These are phyloP conservation scores for Penicillium macrosclerotiorum DNA, from an alignment of 495 filamentous ascomycete species.

Conservation along the genomic window DNA sequence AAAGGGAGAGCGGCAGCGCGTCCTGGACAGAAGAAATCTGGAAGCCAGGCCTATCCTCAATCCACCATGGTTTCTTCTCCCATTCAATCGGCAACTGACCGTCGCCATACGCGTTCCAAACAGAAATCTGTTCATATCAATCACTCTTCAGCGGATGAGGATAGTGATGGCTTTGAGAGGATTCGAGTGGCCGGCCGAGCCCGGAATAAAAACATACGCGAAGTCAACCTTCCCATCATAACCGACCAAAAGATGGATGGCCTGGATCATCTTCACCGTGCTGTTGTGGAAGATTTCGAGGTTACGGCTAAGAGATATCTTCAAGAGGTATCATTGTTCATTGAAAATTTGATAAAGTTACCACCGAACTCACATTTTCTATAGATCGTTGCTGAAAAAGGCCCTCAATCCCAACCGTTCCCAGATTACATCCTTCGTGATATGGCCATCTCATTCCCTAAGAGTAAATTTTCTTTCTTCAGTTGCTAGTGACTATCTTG, in stretches of 20 bases:
- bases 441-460: conserved; percentile 79
- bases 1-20: conserved; percentile 35
- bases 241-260: conserved; percentile 60
- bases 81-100: conserved; percentile 53
- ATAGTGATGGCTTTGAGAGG: conserved; percentile 64
- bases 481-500: not conserved
- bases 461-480: conserved; percentile 36
- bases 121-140: conserved; percentile 33
- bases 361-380: conserved; percentile 18
- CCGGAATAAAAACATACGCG: conserved; percentile 32
- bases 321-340: conserved; percentile 58
- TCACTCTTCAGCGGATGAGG: conserved; percentile 43
- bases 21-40: conserved; percentile 15
- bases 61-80: conserved; percentile 91
- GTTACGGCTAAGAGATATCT: conserved; percentile 60
- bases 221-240: conserved; percentile 69
- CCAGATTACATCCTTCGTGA: conserved; percentile 74
- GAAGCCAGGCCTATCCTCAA: conserved; percentile 40
- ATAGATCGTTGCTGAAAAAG: conserved; percentile 59
- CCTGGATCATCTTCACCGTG: conserved; percentile 60
- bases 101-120: conserved; percentile 36
- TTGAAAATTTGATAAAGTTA: too few relatives aligned
- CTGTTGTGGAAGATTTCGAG: conserved; percentile 65
- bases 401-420: conserved; percentile 66
- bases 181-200: conserved; percentile 42